Percentiles rank a stretch among this genome's conserved stretches.
Evolutionary conservation across 2,329 filamentous ascomycete species (phyloP).

Genomic region (Diaporthe sp.): DNA sequence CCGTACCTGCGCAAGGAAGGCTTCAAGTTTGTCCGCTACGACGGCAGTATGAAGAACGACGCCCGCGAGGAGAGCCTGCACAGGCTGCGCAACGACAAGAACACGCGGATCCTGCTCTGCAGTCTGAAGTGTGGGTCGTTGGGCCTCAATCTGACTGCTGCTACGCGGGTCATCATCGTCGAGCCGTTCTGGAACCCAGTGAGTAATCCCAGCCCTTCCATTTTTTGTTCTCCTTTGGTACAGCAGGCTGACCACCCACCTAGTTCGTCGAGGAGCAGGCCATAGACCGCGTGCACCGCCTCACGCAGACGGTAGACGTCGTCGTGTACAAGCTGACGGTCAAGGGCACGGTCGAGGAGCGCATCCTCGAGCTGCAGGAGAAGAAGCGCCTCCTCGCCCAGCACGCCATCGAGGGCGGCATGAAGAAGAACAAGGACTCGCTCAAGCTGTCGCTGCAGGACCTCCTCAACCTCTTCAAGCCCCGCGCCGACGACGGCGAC

Average conservation of each 20-base stretch:
- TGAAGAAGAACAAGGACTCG: conserved; percentile 71
- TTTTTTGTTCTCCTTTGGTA: background rate
- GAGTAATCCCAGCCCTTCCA: conserved; percentile 46
- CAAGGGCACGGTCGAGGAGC: conserved; percentile 86
- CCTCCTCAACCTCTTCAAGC: conserved; percentile 89
- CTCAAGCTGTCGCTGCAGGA: conserved; percentile 93
- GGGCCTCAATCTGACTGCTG: conserved; percentile 93
- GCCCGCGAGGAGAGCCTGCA: conserved; percentile 87
- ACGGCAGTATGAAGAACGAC: conserved; percentile 95
- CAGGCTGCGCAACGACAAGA: conserved; percentile 77
- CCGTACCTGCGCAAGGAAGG: conserved; percentile 83
- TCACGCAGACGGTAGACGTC: conserved; percentile 95
- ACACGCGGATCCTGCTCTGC: conserved; percentile 87
- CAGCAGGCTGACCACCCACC: conserved; percentile 31
- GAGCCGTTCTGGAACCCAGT: conserved; percentile 99
- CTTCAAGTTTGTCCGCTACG: conserved; percentile 88
- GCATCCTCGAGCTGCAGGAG: conserved; percentile 93
- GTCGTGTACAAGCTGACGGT: conserved; percentile 96
- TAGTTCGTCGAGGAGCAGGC: conserved; percentile 98
- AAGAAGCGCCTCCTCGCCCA: conserved; percentile 93
- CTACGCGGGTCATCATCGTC: conserved; percentile 91
- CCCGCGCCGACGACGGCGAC: conserved; percentile 50
- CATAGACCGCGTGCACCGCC: conserved; percentile 97
- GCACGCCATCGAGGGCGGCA: conserved; percentile 86
- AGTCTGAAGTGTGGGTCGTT: conserved; percentile 93